These are phyloP conservation scores for Steccherinum ochraceum DNA, from an alignment of 768 basidiomycete species.

Conservation along the genomic window DNA sequence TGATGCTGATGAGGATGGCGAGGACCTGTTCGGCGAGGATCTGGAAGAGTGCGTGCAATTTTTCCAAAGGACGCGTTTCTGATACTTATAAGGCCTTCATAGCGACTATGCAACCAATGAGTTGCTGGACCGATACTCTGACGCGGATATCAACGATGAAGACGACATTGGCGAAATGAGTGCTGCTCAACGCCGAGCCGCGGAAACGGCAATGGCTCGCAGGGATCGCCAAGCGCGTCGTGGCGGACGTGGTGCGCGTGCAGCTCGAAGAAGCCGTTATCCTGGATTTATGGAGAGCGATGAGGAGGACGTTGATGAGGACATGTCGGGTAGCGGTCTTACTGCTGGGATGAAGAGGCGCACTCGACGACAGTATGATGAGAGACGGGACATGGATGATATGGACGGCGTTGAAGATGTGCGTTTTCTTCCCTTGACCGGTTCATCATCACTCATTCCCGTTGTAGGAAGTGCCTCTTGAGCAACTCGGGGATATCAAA, in stretches of 20 bases:
- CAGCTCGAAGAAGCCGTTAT: constrained; percentile 71
- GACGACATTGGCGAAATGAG: constrained; percentile 63
- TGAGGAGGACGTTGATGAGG: constrained; percentile 70
- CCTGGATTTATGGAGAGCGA: constrained; percentile 87
- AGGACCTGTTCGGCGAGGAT: constrained; percentile 87
- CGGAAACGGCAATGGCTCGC: constrained; percentile 82
- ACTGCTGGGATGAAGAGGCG: constrained; percentile 73
- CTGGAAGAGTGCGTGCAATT: constrained; percentile 55
- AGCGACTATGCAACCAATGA: constrained; percentile 87
- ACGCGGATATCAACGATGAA: constrained; percentile 81
- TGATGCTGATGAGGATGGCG: constrained; percentile 74
- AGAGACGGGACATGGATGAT: constrained; percentile 85
- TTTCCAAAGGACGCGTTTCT: not conserved
- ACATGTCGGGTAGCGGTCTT: constrained; percentile 52
- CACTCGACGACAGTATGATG: constrained; percentile 89
- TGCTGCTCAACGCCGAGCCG: constrained; percentile 66
- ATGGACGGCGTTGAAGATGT: constrained; percentile 86
- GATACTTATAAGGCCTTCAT: not conserved
- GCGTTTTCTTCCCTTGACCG: constrained; percentile 25
- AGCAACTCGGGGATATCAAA: constrained; percentile 96
- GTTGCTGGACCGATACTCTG: constrained; percentile 81
- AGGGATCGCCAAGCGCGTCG: constrained; percentile 73
- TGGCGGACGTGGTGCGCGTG: constrained; percentile 65
- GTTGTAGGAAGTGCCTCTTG: constrained; percentile 81
- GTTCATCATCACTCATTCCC: no score